Evolutionary conservation across 1,284 basidiomycete genomes (phyloP).

Genomic region (Athelia psychrophila): DNA sequence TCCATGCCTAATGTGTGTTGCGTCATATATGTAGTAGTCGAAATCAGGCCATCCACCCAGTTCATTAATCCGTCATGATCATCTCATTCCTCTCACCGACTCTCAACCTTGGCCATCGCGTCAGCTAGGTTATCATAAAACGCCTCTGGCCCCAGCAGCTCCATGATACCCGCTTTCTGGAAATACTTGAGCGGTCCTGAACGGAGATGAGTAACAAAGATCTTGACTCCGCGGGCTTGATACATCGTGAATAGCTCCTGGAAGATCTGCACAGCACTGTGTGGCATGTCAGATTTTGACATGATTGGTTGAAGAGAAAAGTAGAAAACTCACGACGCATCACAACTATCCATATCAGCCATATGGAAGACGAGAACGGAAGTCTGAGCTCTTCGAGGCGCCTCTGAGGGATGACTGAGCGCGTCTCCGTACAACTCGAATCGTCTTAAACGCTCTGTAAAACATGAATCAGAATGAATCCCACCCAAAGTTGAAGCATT

Average conservation of each 20-base stretch:
- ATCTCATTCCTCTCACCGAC: no score
- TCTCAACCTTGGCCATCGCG: conserved; percentile 53
- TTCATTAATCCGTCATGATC: no score
- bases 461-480: neutral
- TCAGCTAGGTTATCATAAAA: conserved; percentile 73
- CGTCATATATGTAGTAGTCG: no score
- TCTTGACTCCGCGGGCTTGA: conserved; percentile 65
- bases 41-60: no score
- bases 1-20: no score
- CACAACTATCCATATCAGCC: conserved; percentile 81
- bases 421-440: conserved; percentile 79
- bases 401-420: conserved; percentile 83
- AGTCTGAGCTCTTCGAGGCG: conserved; percentile 73
- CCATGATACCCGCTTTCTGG: conserved; percentile 61
- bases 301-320: neutral
- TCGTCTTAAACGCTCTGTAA: conserved; percentile 72
- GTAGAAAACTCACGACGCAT: conserved; percentile 69
- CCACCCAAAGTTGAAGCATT: neutral
- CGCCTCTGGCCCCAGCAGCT: conserved; percentile 63
- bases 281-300: conserved; percentile 6
- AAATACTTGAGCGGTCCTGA: conserved; percentile 56
- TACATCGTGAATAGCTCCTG: conserved; percentile 80
- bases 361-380: conserved; percentile 85
- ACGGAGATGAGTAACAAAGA: conserved; percentile 81
- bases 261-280: conserved; percentile 82